Conservation (phyloP, 2,329 filamentous ascomycete species). For the Microsporum audouinii region DNA sequence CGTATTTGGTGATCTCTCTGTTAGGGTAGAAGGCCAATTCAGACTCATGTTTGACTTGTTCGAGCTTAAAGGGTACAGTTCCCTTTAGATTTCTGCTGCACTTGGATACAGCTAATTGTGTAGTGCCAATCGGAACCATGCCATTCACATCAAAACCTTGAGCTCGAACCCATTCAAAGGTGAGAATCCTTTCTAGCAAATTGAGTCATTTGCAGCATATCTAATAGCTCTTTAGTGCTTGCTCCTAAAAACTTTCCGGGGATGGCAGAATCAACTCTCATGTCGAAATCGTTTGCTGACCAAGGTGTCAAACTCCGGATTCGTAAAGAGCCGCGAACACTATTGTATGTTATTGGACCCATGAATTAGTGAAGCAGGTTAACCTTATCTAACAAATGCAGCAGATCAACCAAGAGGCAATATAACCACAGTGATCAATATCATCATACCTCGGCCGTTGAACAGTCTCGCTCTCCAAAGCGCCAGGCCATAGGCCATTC, state of each 20-base stretch:
- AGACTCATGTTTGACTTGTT: slow-evolving; percentile 67
- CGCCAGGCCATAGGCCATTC: neutral
- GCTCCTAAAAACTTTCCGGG: slow-evolving; percentile 61
- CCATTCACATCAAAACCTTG: slow-evolving; percentile 43
- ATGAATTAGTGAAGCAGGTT: neutral
- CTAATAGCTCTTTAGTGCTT: slow-evolving; percentile 21
- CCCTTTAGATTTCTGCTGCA: neutral
- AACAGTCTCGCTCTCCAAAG: neutral
- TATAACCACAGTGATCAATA: neutral
- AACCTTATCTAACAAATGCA: slow-evolving; percentile 3
- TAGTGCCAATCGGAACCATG: slow-evolving; percentile 26
- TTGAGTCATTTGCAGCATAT: neutral
- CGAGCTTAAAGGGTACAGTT: slow-evolving; percentile 52
- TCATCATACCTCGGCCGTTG: neutral
- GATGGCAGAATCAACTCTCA: slow-evolving; percentile 66
- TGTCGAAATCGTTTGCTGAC: slow-evolving; percentile 74
- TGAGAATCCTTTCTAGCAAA: slow-evolving; percentile 26
- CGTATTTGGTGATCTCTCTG: slow-evolving; percentile 79
- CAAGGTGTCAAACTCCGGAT: slow-evolving; percentile 74
- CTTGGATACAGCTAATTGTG: neutral
- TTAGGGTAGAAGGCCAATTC: slow-evolving; percentile 61
- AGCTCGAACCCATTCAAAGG: slow-evolving; percentile 59
- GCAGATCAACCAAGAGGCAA: neutral
- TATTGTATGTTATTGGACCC: slow-evolving; percentile 20
- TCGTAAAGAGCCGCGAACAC: slow-evolving; percentile 66